Percentiles rank a stretch among this genome's conserved stretches.
These are phyloP conservation scores for Hippophae tibetana DNA, from an alignment of 306 rosid species.

Conservation along the genomic window DNA sequence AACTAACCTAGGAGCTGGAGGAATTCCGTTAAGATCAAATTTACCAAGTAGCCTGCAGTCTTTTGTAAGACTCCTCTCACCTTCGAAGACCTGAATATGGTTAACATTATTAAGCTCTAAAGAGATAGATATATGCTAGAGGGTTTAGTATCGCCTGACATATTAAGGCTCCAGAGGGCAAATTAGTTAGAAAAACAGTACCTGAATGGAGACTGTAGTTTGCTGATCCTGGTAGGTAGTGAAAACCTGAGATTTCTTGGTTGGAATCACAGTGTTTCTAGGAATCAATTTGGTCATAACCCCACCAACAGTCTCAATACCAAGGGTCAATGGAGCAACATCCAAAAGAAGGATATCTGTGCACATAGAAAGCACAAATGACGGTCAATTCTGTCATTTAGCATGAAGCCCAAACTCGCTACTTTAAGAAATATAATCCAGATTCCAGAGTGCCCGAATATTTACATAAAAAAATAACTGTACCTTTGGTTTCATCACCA, in stretches of 20 bases:
- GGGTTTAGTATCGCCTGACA: background rate
- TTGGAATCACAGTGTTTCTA: constrained; percentile 92
- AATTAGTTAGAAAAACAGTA: constrained; percentile 8
- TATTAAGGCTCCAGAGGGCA: background rate
- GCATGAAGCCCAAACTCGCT: background rate
- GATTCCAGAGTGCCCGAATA: background rate
- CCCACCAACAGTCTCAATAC: constrained; percentile 99
- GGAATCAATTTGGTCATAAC: constrained; percentile 99
- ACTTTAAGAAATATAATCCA: no score
- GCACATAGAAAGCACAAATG: background rate
- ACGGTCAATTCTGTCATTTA: background rate
- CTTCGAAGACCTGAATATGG: constrained; percentile 66
- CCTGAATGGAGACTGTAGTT: constrained; percentile 98
- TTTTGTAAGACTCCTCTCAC: constrained; percentile 99
- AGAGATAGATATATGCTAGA: background rate
- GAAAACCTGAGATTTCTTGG: constrained; percentile 98
- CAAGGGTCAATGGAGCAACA: constrained; percentile 96
- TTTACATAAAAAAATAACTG: background rate
- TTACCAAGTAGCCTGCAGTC: constrained; percentile 96
- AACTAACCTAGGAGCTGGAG: constrained; percentile 93
- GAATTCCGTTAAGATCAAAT: constrained; percentile 82
- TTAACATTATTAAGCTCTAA: background rate
- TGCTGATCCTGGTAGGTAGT: constrained; percentile 99
- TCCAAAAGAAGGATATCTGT: constrained; percentile 96
- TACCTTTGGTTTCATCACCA: constrained; percentile 95